Evolutionary conservation across 495 filamentous ascomycete species (phyloP), one percentile per base, ranked within the genome.

Genomic region (Penicillium atrosanguineum): DNA sequence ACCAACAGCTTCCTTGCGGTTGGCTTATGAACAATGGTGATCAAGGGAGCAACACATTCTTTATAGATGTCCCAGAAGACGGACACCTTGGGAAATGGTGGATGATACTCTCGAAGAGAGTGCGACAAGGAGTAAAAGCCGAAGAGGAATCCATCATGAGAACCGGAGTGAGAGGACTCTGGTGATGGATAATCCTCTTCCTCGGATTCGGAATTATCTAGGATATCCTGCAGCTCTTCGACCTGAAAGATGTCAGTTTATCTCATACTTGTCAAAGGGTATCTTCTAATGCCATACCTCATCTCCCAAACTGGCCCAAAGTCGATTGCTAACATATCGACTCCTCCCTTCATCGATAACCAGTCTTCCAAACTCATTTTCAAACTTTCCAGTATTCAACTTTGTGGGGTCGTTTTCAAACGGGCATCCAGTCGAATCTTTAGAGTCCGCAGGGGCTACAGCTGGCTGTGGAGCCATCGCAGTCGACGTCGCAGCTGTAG

Each of bases 261-360:
- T 6, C n/a, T 40, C 20, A 26, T 21, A 26, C 21, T n/a, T 3
- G 36, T 23, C 48, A 16, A 34, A 34, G 14, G 11, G 28, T 19
- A 26, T 21, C 18, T 36, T 19, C 14, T 28, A 16, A 12, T 20
- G 36, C 57, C 63, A 46, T 65, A 90, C 90, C 81, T 97, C 90
- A 53, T 93, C 89, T 45, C 85, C 89, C 41, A 97, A 75, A 55
- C 82, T 89, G n/a, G 87, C 84, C 92, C 91, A 97, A 46, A 96
- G 89, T 15, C 84, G 85, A 69, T 87, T 92, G 66, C 88, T 92
- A 53, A 96, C 86, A 70, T 97, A 97, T 63, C 89, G 79, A 58
- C 85, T 89, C 57, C 82, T 84, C 3, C 87, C 86, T 60, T 95
- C 88, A 53, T 89, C 90, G 43, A 96, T 79, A 1, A 95, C 87